These are phyloP conservation scores for Lentinula sp. DNA, from an alignment of 768 basidiomycete species.

Conservation along the genomic window DNA sequence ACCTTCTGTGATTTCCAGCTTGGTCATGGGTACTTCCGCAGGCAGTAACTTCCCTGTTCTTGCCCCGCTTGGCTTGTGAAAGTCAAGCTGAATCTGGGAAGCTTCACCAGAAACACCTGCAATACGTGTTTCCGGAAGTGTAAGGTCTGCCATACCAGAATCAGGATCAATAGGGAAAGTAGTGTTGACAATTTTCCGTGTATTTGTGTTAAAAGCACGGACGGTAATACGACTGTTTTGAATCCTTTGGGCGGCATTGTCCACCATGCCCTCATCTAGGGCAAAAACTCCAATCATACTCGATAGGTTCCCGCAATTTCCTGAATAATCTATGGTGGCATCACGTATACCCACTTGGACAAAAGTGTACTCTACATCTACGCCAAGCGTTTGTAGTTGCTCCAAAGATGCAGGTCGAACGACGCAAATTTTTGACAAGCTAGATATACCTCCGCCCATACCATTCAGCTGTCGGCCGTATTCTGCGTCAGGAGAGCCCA, in stretches of 20 bases:
- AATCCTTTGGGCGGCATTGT: not conserved
- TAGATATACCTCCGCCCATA: slow-evolving; percentile 76
- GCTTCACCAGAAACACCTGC: slow-evolving; percentile 66
- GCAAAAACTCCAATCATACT: slow-evolving; percentile 73
- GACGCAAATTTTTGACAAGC: slow-evolving; percentile 69
- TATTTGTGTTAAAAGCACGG: slow-evolving; percentile 68
- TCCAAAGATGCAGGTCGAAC: slow-evolving; percentile 43
- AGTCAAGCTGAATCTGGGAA: slow-evolving; percentile 61
- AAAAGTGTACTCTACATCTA: slow-evolving; percentile 71
- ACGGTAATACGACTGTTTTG: slow-evolving; percentile 31
- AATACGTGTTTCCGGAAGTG: slow-evolving; percentile 45
- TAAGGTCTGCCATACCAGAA: slow-evolving; percentile 33
- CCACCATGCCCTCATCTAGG: slow-evolving; percentile 50
- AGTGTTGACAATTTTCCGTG: slow-evolving; percentile 59
- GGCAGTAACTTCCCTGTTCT: slow-evolving; percentile 69
- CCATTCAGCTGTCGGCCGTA: slow-evolving; percentile 71
- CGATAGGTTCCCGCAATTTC: slow-evolving; percentile 74
- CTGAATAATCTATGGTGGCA: slow-evolving; percentile 54
- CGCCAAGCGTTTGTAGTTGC: slow-evolving; percentile 30
- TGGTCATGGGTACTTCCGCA: slow-evolving; percentile 43
- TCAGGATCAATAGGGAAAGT: slow-evolving; percentile 54
- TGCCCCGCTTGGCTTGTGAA: slow-evolving; percentile 60
- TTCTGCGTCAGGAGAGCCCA: slow-evolving; percentile 76
- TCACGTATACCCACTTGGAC: slow-evolving; percentile 59
- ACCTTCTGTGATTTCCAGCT: slow-evolving; percentile 25